phyloP scores from a whole-genome alignment of 169 alveolate species.

The Cystoisospora suis region DNA sequence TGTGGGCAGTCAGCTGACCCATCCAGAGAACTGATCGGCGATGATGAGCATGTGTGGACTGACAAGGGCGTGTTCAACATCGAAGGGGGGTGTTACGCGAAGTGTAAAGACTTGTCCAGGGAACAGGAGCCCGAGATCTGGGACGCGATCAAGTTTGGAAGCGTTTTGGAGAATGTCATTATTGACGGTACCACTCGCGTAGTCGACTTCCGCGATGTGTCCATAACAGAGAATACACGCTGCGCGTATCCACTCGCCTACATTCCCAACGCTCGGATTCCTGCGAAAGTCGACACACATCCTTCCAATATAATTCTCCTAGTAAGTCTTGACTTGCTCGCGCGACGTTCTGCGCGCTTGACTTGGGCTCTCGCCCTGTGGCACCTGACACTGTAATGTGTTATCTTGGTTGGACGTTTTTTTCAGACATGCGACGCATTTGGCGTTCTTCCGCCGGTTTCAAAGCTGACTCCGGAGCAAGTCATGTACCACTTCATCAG shows the following conservation, averaged over 20 bases:
- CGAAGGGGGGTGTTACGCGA: constrained; percentile 96
- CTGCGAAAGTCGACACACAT: constrained; percentile 92
- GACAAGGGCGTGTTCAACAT: constrained; percentile 95
- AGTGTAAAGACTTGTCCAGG: constrained; percentile 49
- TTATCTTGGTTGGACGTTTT: not conserved
- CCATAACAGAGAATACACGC: constrained; percentile 89
- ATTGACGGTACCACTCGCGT: constrained; percentile 84
- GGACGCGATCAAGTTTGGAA: constrained; percentile 87
- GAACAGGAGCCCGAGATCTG: constrained; percentile 96
- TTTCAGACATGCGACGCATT: constrained; percentile 91
- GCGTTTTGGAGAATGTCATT: constrained; percentile 87
- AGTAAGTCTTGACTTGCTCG: constrained; percentile 51
- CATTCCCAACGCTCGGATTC: constrained; percentile 92
- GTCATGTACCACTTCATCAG: constrained; percentile 94
- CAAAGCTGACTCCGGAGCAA: constrained; percentile 87
- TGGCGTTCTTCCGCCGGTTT: constrained; percentile 95
- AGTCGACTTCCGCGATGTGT: constrained; percentile 88
- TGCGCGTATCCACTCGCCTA: constrained; percentile 92
- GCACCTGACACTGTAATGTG: not conserved
- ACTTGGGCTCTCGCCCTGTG: not conserved
- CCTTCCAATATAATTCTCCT: constrained; percentile 94
- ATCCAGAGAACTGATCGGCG: constrained; percentile 92
- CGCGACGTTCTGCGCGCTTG: not conserved
- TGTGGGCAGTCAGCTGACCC: constrained; percentile 90
- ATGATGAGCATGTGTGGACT: constrained; percentile 98